Base-by-base conservation (phyloP, 768 basidiomycete species). In the Trametes cinnabarina region DNA sequence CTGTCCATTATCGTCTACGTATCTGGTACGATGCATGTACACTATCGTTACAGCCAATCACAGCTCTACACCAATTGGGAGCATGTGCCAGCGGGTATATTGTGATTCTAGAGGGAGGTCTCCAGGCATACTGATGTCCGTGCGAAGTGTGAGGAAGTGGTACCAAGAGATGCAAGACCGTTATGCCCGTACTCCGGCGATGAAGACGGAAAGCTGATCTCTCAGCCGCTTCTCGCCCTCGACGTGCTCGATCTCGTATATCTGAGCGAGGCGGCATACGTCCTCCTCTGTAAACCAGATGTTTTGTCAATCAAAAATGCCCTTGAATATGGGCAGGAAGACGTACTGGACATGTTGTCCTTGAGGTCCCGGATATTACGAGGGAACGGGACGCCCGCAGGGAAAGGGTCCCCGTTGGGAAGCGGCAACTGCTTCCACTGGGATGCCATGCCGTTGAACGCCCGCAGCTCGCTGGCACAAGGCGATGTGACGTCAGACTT, bases 381-480 rank as follows among this genome's bases (percentile, higher is more conserved):
- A 14, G 37, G 49, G 37, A 51, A 51, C 1, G 20, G 22, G 23
- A 47, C 34, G 4, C 10, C 17, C 3, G 23, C 46, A 8, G 54
- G 54, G 34, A 47, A 55, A 22, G 54, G 54, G 4, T 47, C 46
- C 19, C 54, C 54, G 35, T 47, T 34, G 15, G 46, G 44, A 4
- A 55, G 46, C 23, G 54, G 54, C 20, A 55, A 34, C 15, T 44
- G 54, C 32, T 26, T 55, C 54, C 54, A 55, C 19, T 23, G 23
- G 7, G 54, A 23, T 14, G 54, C 26, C 23, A 39, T 35, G 23
- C 25, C 26, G 54, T 55, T 55, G 30, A 43, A 3, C 10, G 28
- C 4, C 5, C 19, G 4, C 22, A 37, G 15, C 15, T 23, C 4
- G 15, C 20, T 22, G 22, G n/a, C n/a, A n/a, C 30, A 32, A 32